A percentile compares a stretch with the other conserved stretches of the same genome.
Conservation (phyloP, 345 rosid genomes). For the Heritiera fomes region DNA sequence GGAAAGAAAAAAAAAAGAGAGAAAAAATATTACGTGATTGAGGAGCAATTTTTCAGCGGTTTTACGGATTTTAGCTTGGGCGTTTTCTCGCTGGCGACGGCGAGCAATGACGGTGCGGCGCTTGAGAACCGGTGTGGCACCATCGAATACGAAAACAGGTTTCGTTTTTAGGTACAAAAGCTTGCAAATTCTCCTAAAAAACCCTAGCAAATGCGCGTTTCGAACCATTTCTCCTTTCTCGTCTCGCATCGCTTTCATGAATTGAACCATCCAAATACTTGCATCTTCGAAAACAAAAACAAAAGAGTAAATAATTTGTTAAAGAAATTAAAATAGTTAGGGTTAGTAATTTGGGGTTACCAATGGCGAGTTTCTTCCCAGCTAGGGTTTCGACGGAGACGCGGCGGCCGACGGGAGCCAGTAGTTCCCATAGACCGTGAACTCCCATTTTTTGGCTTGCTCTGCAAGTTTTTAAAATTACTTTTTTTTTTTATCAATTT, state of each 20-base stretch:
- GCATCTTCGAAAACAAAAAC: slow-evolving; percentile 53
- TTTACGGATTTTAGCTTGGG: slow-evolving; percentile 88
- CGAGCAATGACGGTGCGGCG: slow-evolving; percentile 93
- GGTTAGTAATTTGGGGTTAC: slow-evolving; percentile 38
- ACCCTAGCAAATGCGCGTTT: slow-evolving; percentile 85
- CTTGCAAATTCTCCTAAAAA: slow-evolving; percentile 94
- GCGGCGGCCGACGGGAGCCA: slow-evolving; percentile 93
- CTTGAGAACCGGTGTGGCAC: slow-evolving; percentile 87
- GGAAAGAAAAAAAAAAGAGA: not conserved
- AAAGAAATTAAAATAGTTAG: not conserved
- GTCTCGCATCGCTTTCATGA: slow-evolving; percentile 97
- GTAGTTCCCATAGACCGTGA: slow-evolving; percentile 78
- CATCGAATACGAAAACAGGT: slow-evolving; percentile 94
- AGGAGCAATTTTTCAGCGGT: slow-evolving; percentile 93
- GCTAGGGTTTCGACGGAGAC: slow-evolving; percentile 94
- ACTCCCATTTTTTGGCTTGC: slow-evolving; percentile 55
- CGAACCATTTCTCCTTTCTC: slow-evolving; percentile 94
- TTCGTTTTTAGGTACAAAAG: slow-evolving; percentile 73
- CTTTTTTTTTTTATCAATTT: not conserved
- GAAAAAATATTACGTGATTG: slow-evolving; percentile 50
- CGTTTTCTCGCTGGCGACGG: slow-evolving; percentile 85
- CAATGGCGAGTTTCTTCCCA: slow-evolving; percentile 81
- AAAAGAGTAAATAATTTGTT: not conserved
- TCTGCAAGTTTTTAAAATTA: not conserved
- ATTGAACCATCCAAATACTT: slow-evolving; percentile 96